These are phyloP conservation scores for Tilletia walkeri DNA, from an alignment of 1,284 basidiomycete species.

Conservation along the genomic window DNA sequence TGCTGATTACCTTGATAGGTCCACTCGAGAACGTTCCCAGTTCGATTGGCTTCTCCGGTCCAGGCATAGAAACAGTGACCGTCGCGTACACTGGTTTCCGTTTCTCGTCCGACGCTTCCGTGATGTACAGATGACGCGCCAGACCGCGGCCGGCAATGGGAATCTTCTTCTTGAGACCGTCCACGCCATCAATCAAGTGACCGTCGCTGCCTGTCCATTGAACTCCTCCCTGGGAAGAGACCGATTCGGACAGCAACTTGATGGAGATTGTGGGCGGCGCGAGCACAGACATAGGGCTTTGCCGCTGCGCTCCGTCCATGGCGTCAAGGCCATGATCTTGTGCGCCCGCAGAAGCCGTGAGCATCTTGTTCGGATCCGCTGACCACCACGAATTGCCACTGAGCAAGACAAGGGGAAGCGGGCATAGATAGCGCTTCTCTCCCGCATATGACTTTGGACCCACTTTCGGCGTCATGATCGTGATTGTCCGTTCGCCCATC, in stretches of 20 bases:
- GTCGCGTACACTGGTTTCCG: slow-evolving; percentile 83
- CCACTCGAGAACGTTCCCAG: slow-evolving; percentile 79
- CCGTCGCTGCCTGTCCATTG: slow-evolving; percentile 8
- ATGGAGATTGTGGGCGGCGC: not conserved
- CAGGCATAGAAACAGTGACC: slow-evolving; percentile 81
- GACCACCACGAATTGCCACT: slow-evolving; percentile 92
- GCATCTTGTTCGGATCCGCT: slow-evolving; percentile 20
- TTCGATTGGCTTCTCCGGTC: slow-evolving; percentile 67
- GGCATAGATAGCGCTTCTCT: slow-evolving; percentile 92
- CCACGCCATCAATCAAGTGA: not conserved
- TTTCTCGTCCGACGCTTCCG: slow-evolving; percentile 37
- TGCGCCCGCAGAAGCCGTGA: slow-evolving; percentile 36
- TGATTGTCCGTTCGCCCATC: slow-evolving; percentile 86
- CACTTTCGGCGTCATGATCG: slow-evolving; percentile 93
- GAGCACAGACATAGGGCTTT: not conserved
- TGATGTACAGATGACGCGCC: slow-evolving; percentile 54
- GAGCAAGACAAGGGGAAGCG: slow-evolving; percentile 89
- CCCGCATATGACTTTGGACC: slow-evolving; percentile 96
- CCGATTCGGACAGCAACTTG: not conserved
- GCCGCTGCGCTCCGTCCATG: not conserved
- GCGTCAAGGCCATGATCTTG: not conserved
- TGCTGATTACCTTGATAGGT: slow-evolving; percentile 88
- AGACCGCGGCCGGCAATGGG: not conserved
- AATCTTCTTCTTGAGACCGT: slow-evolving; percentile 22
- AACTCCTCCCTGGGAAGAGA: not conserved